These are phyloP conservation scores for Sporisorium exsertum DNA, from an alignment of 1,284 basidiomycete genomes.

Conservation along the genomic window DNA sequence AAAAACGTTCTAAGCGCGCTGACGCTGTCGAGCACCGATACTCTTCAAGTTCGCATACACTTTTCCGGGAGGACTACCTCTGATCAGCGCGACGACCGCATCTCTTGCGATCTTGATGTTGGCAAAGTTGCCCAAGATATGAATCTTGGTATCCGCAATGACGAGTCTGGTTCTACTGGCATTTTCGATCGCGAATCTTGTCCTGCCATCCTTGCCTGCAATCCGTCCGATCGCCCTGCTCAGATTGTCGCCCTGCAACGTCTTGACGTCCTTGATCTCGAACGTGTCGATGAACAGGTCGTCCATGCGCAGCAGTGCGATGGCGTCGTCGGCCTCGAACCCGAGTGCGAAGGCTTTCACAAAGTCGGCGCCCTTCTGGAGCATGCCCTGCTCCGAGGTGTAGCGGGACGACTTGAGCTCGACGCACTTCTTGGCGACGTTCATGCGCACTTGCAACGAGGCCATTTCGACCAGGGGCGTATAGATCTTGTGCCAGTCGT, in stretches of 20 bases:
- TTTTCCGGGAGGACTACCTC: slow-evolving; percentile 95
- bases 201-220: slow-evolving; percentile 97
- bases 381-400: slow-evolving; percentile 73
- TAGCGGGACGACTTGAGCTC: slow-evolving; percentile 96
- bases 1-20: slow-evolving; percentile 74
- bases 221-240: slow-evolving; percentile 96
- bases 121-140: slow-evolving; percentile 92
- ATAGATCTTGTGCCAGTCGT: slow-evolving; percentile 97
- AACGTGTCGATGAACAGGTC: slow-evolving; percentile 98
- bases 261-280: slow-evolving; percentile 98
- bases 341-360: slow-evolving; percentile 94
- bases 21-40: slow-evolving; percentile 91
- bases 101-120: slow-evolving; percentile 98
- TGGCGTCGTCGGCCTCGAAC: slow-evolving; percentile 87
- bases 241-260: slow-evolving; percentile 94
- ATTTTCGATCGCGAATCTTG: slow-evolving; percentile 98
- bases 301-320: slow-evolving; percentile 92
- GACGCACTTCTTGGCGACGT: slow-evolving; percentile 85
- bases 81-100: slow-evolving; percentile 92
- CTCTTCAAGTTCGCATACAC: slow-evolving; percentile 80
- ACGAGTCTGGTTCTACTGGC: slow-evolving; percentile 94
- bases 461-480: slow-evolving; percentile 94
- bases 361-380: slow-evolving; percentile 99
- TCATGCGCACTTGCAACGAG: slow-evolving; percentile 95
- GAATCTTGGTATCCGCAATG: slow-evolving; percentile 96